Base-by-base conservation (phyloP, 345 rosid genomes). In the Gossypium sturtianum region DNA sequence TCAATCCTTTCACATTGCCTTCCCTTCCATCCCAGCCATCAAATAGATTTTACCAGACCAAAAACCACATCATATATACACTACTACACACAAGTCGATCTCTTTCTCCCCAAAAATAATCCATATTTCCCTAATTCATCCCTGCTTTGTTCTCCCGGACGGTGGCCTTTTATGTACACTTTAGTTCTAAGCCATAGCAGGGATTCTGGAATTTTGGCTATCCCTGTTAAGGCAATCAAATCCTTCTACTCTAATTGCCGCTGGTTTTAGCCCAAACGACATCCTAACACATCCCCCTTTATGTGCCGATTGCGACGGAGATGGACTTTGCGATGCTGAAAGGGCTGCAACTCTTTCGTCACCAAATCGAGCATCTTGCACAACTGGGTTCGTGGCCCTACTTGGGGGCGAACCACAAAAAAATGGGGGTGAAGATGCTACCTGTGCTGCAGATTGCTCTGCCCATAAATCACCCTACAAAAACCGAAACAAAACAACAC, bases 231-330 rank as follows among this genome's bases (percentile, higher is more conserved):
- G 97, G 88, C 99, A 95, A 85, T 93, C 93, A 65, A 95, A 95
- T 74, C 99, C 99, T 93, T 95, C 99, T 90, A 95, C 94, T 85
- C 99, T 91, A 95, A 93, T 96, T 13, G 94, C 86, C 4, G 96
- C 96, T 7, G 93, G 89, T 74, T 91, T 93, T 25, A 86, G 88
- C 75, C 97, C 99, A 44, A 91, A 88, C 47, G 85, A 90, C 90
- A 86, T 79, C 68, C 99, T 82, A 53, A 63, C 91, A 71, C 93
- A 91, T 71, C 96, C 89, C 51, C 84, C 93, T 76, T 85, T 89
- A 64, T 81, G 87, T 58, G 97, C 81, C 27, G 94, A 76, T 29
- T 89, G 66, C 5, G 97, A 84, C 10, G 91, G 84, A 60, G 83
- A 86, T 69, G 89, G 89, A 38, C 80, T 77, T 10, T 81, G 83